Evolutionary conservation across 495 filamentous ascomycete species (phyloP), one percentile per base, ranked within the genome.

Genomic region (Talaromyces nanjingensis): DNA sequence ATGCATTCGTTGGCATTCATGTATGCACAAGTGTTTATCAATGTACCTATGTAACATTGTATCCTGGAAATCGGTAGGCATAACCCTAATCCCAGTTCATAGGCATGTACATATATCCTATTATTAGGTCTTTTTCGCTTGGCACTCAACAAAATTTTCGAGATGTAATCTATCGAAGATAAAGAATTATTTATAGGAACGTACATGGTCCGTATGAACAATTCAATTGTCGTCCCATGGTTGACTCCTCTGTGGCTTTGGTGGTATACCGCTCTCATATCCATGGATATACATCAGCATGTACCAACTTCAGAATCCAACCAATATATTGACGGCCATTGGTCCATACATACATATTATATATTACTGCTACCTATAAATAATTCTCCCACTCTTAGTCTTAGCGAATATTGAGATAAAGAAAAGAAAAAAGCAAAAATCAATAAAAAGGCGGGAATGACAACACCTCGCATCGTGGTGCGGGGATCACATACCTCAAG

Each of bases 401-500:
- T 7, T 55, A 29, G 52, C 4, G 52, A 16, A 4, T 29, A 24
- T 14, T 14, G 9, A 55, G 20, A 14, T 25, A 55, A 55, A 27
- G 52, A 29, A 55, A 55, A 14, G 14, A 12, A 55, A 55, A 55
- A 55, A 55, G 25, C 20, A 55, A 55, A 54, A 55, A 55, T 29
- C 25, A 55, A 29, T 55, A 27, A 55, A 55, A 29, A 29, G n/a
- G 52, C 52, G 9, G 11, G 45, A 55, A 55, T 55, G 52, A 55
- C 52, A 55, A 55, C 52, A 55, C 52, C 52, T 55, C 52, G 52
- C 52, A 55, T 55, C 22, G 22, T 14, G 22, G 52, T 55, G 52
- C 52, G 52, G 52, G 52, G 25, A 29, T 55, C 52, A 16, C 52
- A 55, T 55, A 31, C 29, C 4, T 22, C 14, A n/a, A 16, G 37